A percentile compares a stretch with the other conserved stretches of the same genome.
Conservation (phyloP, 108 stramenopile species). For the Ochromonas danica region DNA sequence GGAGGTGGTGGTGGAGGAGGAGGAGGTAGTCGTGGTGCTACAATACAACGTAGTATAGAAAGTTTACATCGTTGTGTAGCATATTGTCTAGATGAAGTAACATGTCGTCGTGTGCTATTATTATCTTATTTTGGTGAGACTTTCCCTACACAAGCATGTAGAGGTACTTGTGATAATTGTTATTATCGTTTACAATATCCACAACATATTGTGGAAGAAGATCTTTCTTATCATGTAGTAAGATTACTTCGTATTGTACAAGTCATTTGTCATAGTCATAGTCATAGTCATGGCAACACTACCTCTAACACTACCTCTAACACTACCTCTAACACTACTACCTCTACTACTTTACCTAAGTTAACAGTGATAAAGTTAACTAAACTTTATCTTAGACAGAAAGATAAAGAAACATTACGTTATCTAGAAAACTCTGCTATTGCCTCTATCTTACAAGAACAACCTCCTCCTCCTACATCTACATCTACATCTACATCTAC, state of each 20-base stretch:
- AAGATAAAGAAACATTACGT: conserved; percentile 6
- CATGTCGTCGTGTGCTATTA: conserved; percentile 48
- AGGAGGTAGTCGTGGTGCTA: not conserved
- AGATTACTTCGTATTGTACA: not conserved
- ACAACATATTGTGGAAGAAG: not conserved
- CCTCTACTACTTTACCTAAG: not conserved
- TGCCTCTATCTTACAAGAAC: not conserved
- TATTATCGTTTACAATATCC: not conserved
- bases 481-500: too few species aligned
- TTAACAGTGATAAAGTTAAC: not conserved
- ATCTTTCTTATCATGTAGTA: not conserved
- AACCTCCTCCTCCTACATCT: not conserved
- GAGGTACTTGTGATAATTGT: conserved; percentile 55
- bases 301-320: not conserved
- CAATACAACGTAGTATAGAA: conserved; percentile 38
- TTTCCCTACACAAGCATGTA: conserved; percentile 40
- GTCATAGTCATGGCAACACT: not conserved
- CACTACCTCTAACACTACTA: too few species aligned
- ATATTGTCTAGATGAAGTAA: conserved; percentile 51
- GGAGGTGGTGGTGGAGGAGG: too few species aligned
- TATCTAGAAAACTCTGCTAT: conserved; percentile 11
- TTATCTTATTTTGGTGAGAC: conserved; percentile 55
- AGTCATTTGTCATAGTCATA: not conserved
- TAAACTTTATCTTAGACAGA: not conserved
- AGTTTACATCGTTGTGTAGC: conserved; percentile 44